phyloP scores from a whole-genome alignment of 768 basidiomycete species.

The Crucibulum laeve region DNA sequence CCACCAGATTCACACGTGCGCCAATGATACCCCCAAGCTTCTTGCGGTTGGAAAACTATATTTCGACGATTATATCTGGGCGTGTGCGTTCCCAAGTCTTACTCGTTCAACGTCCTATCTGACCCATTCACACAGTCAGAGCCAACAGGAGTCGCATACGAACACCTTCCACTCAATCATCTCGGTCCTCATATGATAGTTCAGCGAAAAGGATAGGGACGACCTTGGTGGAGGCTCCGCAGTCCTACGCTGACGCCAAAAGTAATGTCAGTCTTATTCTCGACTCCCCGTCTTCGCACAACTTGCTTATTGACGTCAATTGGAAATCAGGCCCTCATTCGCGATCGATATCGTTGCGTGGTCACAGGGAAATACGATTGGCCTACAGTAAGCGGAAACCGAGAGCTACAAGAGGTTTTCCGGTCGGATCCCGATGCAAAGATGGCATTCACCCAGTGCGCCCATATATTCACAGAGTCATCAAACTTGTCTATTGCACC shows the following conservation, averaged over 20 bases:
- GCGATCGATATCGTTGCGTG: background rate
- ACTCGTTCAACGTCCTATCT: conserved; percentile 5
- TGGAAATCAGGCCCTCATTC: background rate
- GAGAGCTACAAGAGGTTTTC: background rate
- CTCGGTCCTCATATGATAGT: conserved; percentile 17
- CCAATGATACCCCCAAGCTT: conserved; percentile 8
- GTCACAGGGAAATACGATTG: background rate
- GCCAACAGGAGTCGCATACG: conserved; percentile 11
- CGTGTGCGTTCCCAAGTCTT: conserved; percentile 16
- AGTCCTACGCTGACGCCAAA: conserved; percentile 13
- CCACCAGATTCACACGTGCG: conserved; percentile 9
- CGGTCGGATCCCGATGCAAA: background rate
- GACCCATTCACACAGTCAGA: conserved; percentile 10
- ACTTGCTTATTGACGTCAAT: too few species aligned
- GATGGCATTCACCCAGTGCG: background rate
- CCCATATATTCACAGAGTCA: background rate
- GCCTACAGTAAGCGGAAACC: background rate
- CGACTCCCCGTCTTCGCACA: background rate
- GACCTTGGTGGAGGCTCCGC: conserved; percentile 13
- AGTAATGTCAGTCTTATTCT: conserved; percentile 2
- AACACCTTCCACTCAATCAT: conserved; percentile 14
- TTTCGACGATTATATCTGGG: conserved; percentile 20
- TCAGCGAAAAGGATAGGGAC: conserved; percentile 14
- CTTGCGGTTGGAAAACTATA: conserved; percentile 18
- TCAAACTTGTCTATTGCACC: background rate